phyloP scores from a whole-genome alignment of 768 basidiomycete genomes.

The Tylopilus sp. region DNA sequence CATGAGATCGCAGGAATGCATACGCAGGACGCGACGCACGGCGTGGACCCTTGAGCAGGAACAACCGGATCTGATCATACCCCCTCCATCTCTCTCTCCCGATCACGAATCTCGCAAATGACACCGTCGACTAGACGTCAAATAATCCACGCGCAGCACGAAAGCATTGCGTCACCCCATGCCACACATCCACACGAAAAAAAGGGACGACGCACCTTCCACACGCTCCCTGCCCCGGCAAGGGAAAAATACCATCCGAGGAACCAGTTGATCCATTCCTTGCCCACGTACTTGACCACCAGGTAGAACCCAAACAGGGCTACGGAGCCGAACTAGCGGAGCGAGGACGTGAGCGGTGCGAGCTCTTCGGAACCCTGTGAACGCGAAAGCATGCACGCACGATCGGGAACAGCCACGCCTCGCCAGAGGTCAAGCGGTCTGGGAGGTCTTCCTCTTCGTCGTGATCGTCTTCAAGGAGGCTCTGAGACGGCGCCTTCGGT shows the following conservation, averaged over 20 bases:
- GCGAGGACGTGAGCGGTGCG: neutral
- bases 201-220: constrained; percentile 43
- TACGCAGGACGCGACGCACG: constrained; percentile 32
- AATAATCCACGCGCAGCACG: neutral
- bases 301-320: constrained; percentile 66
- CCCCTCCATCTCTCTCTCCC: constrained; percentile 56
- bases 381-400: constrained; percentile 40
- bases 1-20: constrained; percentile 3
- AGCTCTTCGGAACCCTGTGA: no score
- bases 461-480: constrained; percentile 40
- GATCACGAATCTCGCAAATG: constrained; percentile 45
- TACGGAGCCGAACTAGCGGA: constrained; percentile 59
- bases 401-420: constrained; percentile 75
- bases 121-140: constrained; percentile 44
- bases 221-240: constrained; percentile 61
- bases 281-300: constrained; percentile 71
- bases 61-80: constrained; percentile 46
- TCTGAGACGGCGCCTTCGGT: neutral
- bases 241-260: constrained; percentile 74
- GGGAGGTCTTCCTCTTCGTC: constrained; percentile 52
- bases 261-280: constrained; percentile 79
- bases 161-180: neutral
- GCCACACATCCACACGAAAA: neutral
- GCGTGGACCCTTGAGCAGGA: constrained; percentile 43
- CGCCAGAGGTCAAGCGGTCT: constrained; percentile 59